Evolutionary conservation across 148 eudicot species (phyloP), one percentile per base, ranked within the genome.

Genomic region (Rhododendron vialii): DNA sequence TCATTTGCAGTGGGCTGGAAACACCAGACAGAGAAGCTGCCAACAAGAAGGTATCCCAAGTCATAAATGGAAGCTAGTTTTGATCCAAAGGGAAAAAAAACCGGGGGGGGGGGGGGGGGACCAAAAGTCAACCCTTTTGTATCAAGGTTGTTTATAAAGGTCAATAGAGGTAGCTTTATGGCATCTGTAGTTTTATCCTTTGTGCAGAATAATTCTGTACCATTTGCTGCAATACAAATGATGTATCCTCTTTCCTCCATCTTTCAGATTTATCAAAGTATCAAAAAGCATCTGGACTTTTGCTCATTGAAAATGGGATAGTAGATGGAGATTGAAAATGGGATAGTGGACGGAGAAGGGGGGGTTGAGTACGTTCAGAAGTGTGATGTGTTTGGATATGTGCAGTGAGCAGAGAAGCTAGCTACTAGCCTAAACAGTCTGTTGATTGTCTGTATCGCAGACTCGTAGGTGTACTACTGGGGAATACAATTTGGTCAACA

Each of bases 21-120:
- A 87, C 78, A 85, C 89, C 87, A 45, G 88, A 91, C 41, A 92
- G 86, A 61, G 94, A 90, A 77, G 92, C 94, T 92, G 94, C 79
- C 76, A 84, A 86, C 36, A 59, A 50, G 1, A 80, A 87, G 33
- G 36, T 84, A 48, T 69, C 78, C 41, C 47, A 84, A 75, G 67
- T 84, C 69, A 51, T 38, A 74, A 84, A 47, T 5, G 55, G 47
- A 18, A 24, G 65, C 17, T 20, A 1, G 17, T 5, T 24, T 30
- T 71, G 18, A 67, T 35, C 57, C 38, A 47, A 71, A 69, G 51
- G 38, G 0, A 43, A 65, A 10, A 45, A 81, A 30, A 9, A 0
- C 0, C 4, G 15, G 15, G 15, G 5, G 0, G 22, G 61, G 20
- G 9, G 7, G 8, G 7, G 41, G 0, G 6, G 0, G 0, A 30